These are phyloP conservation scores for Blastocystis sp. DNA, from an alignment of 352 stramenopile genomes.

Conservation along the genomic window DNA sequence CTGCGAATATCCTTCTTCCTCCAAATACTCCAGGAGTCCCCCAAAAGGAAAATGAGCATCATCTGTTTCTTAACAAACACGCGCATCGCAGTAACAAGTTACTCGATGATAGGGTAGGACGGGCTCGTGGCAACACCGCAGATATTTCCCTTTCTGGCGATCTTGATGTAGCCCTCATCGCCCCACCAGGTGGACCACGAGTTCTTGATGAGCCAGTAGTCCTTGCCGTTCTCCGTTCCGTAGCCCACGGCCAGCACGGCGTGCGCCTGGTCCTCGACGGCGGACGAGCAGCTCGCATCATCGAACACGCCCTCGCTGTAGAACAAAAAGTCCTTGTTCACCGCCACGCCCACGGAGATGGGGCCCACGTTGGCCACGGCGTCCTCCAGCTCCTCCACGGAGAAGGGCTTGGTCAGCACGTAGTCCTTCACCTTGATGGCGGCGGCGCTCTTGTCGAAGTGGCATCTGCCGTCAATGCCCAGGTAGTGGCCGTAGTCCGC, in stretches of 20 bases:
- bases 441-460: conserved; percentile 78
- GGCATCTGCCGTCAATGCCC: conserved; percentile 82
- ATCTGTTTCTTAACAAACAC: too few species aligned
- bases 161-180: conserved; percentile 86
- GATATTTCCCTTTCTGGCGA: conserved; percentile 86
- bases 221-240: conserved; percentile 80
- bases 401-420: conserved; percentile 58
- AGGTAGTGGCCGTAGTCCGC: conserved; percentile 82
- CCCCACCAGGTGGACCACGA: conserved; percentile 88
- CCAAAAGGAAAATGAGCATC: too few species aligned
- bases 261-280: conserved; percentile 85
- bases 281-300: conserved; percentile 82
- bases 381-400: conserved; percentile 63
- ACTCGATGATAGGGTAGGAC: conserved; percentile 79
- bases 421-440: conserved; percentile 74
- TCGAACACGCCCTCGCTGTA: conserved; percentile 82
- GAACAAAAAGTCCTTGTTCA: conserved; percentile 82
- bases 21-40: too few species aligned
- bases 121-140: conserved; percentile 87
- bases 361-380: conserved; percentile 81
- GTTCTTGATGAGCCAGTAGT: conserved; percentile 91
- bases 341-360: conserved; percentile 82
- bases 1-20: too few species aligned
- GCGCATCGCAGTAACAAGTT: conserved; percentile 29
- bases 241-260: conserved; percentile 85